phyloP scores from a whole-genome alignment of 176 grass and related monocot species.

The Paspalum notatum region DNA sequence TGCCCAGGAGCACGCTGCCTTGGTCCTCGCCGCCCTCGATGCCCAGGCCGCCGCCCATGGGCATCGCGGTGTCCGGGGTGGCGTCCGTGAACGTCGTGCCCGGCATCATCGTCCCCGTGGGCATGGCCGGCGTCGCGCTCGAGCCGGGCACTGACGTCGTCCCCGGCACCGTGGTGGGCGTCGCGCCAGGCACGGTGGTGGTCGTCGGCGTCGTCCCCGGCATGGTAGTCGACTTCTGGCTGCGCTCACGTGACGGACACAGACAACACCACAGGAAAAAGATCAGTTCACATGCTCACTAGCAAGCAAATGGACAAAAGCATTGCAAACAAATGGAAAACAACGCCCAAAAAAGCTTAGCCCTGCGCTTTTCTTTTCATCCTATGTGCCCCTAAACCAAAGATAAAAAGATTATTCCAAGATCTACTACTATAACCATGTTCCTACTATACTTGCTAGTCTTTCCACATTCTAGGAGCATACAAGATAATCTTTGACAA shows the following conservation, averaged over 20 bases:
- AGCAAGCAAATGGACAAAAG: conserved; percentile 1
- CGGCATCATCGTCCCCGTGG: conserved; percentile 24
- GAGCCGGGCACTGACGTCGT: conserved; percentile 5
- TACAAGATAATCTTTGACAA: conserved; percentile 11
- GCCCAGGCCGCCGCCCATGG: conserved; percentile 21
- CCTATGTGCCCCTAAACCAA: conserved; percentile 10
- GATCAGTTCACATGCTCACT: conserved; percentile 11
- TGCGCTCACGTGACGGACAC: conserved; percentile 38
- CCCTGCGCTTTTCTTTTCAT: neutral
- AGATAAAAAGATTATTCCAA: neutral
- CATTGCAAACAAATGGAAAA: conserved; percentile 2
- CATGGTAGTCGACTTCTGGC: conserved; percentile 67
- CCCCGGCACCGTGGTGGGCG: neutral
- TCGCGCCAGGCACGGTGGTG: neutral
- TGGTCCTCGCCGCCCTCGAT: conserved; percentile 24
- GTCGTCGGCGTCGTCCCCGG: conserved; percentile 2
- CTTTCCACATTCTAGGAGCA: neutral
- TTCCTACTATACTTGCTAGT: neutral
- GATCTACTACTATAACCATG: neutral
- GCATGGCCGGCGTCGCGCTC: conserved; percentile 17
- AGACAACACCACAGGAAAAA: conserved; percentile 1
- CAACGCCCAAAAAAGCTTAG: neutral
- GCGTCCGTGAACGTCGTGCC: conserved; percentile 48
- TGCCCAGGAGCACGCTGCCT: conserved; percentile 51
- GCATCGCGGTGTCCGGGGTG: conserved; percentile 37